Evolutionary conservation across 1,284 basidiomycete genomes (phyloP), one percentile per base, ranked within the genome.

Genomic region (Ustilago trichophora): DNA sequence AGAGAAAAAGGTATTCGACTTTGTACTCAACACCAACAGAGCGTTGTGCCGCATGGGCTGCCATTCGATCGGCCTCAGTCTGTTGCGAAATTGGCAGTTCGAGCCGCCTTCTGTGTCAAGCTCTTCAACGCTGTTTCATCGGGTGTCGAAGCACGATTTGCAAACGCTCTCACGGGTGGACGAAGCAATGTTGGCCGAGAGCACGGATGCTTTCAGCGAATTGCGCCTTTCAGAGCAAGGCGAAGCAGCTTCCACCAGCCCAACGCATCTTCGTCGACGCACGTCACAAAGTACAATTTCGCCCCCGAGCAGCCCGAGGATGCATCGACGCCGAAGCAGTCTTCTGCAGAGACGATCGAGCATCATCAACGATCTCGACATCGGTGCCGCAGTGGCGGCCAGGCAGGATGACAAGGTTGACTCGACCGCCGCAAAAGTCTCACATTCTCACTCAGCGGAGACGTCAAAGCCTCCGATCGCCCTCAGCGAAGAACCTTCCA

Each of bases 31-130:
- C 82, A 93, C 92, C 71, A 90, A 92, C 1, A 87, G 91, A 19
- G 91, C 94, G 3, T 92, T 97, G 76, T 91, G 89, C 75, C 85
- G 91, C 50, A 93, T 96, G 92, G 93, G 95, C 16, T 98, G 93
- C 72, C 93, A 96, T 80, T 86, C 87, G 5, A 84, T 98, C 12
- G 93, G 92, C 3, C 85, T 97, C 21, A 88, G 91, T 74, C 87
- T 97, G 12, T 87, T 95, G 33, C 87, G 87, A 21, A 90, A 90
- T 0, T 97, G 93, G 93, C 89, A 90, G 3, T 97, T 96, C 80
- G 90, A 91, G 49, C 86, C 90, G 41, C 91, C 92, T 1, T 78
- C 81, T 19, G 70, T 50, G 84, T 86, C 77, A 4, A 67, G 63
- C 46, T 47, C 58, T 6, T 48, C 62, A 19, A 63, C 63, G 13